phyloP scores from a whole-genome alignment of 225 moss, liverwort and hornwort genomes.

The Marchantia paleacea region DNA sequence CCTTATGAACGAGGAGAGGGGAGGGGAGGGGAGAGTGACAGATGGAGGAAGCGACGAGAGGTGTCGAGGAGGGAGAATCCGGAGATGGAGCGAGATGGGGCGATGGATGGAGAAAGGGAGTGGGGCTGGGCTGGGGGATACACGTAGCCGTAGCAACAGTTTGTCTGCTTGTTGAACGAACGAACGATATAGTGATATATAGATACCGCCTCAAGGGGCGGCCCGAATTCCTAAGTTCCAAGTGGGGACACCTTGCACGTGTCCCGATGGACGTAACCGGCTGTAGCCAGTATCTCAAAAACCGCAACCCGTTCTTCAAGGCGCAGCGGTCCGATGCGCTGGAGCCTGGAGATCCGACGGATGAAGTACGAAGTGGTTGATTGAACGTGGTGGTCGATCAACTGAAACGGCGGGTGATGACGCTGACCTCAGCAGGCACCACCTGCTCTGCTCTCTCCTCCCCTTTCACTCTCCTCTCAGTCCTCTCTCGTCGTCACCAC shows the following conservation, averaged over 20 bases:
- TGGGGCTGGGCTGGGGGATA: neutral
- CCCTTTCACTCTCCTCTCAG: neutral
- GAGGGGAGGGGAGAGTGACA: neutral
- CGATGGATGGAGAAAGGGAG: neutral
- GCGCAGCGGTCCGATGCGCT: neutral
- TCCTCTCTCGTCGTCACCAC: neutral
- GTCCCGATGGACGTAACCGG: neutral
- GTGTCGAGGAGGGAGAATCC: no score
- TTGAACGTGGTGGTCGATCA: slow-evolving; percentile 6
- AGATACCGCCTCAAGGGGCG: neutral
- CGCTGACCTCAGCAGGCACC: neutral
- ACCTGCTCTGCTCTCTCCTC: neutral
- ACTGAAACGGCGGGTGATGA: slow-evolving; percentile 12
- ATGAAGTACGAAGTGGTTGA: slow-evolving; percentile 2
- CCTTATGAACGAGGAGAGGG: neutral
- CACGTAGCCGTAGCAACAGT: neutral
- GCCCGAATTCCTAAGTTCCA: neutral
- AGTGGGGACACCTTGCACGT: neutral
- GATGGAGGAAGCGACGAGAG: neutral
- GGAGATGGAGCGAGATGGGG: neutral
- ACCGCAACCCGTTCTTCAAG: no score
- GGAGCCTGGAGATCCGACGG: neutral
- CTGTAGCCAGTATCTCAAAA: neutral
- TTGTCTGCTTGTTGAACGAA: neutral
- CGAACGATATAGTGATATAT: neutral